Percentiles rank a stretch among this genome's conserved stretches.
phyloP scores from a whole-genome alignment of 139 green algal species.

The Raphidocelis subcapitata region DNA sequence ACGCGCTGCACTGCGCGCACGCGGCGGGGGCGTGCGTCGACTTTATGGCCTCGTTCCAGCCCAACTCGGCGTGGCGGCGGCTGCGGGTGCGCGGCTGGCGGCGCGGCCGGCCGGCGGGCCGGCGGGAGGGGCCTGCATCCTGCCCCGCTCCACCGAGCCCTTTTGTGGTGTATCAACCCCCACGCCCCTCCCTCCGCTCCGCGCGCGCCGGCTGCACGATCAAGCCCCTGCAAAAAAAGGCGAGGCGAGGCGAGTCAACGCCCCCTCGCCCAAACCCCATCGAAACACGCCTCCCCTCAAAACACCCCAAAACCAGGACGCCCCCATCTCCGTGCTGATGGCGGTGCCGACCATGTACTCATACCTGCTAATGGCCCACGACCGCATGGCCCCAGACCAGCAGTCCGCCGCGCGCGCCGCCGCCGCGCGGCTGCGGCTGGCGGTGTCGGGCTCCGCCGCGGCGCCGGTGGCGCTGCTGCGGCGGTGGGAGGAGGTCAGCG shows the following conservation, averaged over 20 bases:
- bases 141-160: too few relatives aligned
- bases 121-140: too few relatives aligned
- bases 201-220: too few relatives aligned
- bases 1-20: conserved; percentile 82
- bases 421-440: conserved; percentile 68
- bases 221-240: too few relatives aligned
- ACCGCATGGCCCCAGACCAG: conserved; percentile 48
- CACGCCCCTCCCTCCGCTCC: too few relatives aligned
- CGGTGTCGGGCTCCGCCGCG: conserved; percentile 86
- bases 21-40: conserved; percentile 70
- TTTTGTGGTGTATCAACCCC: too few relatives aligned
- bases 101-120: too few relatives aligned
- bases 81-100: too few relatives aligned
- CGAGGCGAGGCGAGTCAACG: too few relatives aligned
- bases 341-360: conserved; percentile 97
- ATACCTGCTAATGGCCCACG: conserved; percentile 72
- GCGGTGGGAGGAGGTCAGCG: conserved; percentile 48
- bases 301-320: conserved; percentile 21
- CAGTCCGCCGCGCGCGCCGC: conserved; percentile 44
- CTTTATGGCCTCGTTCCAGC: conserved; percentile 77
- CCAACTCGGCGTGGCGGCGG: too few relatives aligned
- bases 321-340: conserved; percentile 82
- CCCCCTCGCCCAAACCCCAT: too few relatives aligned
- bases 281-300: too few relatives aligned
- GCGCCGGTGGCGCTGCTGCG: conserved; percentile 68